Base-by-base conservation (phyloP, 2,329 filamentous ascomycete genomes). In the Dothidotthia symphoricarpi region DNA sequence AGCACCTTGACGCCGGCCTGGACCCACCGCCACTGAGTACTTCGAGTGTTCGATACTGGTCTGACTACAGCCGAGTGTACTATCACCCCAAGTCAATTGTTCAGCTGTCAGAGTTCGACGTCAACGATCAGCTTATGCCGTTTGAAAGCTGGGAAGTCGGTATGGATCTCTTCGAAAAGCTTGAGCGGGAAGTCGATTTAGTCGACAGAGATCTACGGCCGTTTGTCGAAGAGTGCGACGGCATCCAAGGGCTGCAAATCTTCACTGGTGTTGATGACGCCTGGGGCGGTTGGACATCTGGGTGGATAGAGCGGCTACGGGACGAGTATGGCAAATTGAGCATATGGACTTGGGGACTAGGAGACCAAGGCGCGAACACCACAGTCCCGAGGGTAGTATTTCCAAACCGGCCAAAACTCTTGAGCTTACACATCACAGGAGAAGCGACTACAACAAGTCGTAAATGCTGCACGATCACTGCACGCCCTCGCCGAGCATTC, bases 171-270 rank as follows among this genome's bases (percentile, higher is more conserved):
- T 67, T 74, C 40, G 60, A 62, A 12, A 69, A 66, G 34, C 59
- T 75, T 24, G 73, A 75, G 39, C 57, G 64, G 57, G 70, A 73
- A 56, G 81, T 90, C 51, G 91, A 96, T 55, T 67, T 97, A 4
- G 72, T 96, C 3, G 93, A 98, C 61, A 80, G 90, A 35, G 91
- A 98, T 63, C 72, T 96, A 49, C 77, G 93, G 25, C 83, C 83
- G 0, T 96, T 96, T 61, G 80, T 84, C 2, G 93, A 98, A 69
- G 93, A 97, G 68, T 93, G 89, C 49, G 93, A 98, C 65, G 83
- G 88, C 38, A 76, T 97, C 69, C 90, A 96, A 66, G 91, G 85
- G 0, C 74, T 98, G 13, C 91, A 97, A 53, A 59, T 74, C 50
- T 57, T 81, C 57, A 61, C 77, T 50, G 61, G 75, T 45, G 59